Conservation (phyloP, 257 asterid genomes). For the Rhazya stricta region DNA sequence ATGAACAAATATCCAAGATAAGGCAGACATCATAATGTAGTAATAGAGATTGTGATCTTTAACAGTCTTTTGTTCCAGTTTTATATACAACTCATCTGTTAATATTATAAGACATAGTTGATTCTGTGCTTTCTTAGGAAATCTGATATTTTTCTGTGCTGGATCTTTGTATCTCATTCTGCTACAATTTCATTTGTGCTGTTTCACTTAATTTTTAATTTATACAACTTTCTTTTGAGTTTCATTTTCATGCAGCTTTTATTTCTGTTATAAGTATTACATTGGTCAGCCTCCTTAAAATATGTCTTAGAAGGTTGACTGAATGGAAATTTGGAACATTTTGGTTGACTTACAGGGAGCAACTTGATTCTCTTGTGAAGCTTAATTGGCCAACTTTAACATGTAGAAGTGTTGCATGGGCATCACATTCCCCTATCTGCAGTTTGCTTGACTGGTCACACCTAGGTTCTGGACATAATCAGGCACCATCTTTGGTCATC, state of each 20-base stretch:
- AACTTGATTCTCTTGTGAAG: slow-evolving; percentile 64
- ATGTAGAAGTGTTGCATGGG: slow-evolving; percentile 83
- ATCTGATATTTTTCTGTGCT: neutral
- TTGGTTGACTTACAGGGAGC: slow-evolving; percentile 77
- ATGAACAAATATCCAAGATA: slow-evolving; percentile 19
- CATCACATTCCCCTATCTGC: slow-evolving; percentile 67
- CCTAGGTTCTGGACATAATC: slow-evolving; percentile 31
- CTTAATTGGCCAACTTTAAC: slow-evolving; percentile 74
- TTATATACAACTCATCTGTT: neutral
- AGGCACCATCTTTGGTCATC: slow-evolving; percentile 26
- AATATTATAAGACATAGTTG: slow-evolving; percentile 3
- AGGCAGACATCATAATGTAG: slow-evolving; percentile 7
- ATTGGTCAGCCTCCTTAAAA: slow-evolving; percentile 6
- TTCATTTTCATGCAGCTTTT: neutral
- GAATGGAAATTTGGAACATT: slow-evolving; percentile 29
- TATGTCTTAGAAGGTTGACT: slow-evolving; percentile 17
- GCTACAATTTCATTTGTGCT: neutral
- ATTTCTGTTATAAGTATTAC: slow-evolving; percentile 7
- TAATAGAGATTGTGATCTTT: neutral
- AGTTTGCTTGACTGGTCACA: slow-evolving; percentile 64
- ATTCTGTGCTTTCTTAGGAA: neutral
- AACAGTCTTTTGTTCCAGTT: neutral
- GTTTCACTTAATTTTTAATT: neutral
- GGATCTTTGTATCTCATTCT: slow-evolving; percentile 3
- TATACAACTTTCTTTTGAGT: neutral